A percentile compares a stretch with the other conserved stretches of the same genome.
Conservation (phyloP, 129 eudicot species). For the Heracleum sosnowskyi region DNA sequence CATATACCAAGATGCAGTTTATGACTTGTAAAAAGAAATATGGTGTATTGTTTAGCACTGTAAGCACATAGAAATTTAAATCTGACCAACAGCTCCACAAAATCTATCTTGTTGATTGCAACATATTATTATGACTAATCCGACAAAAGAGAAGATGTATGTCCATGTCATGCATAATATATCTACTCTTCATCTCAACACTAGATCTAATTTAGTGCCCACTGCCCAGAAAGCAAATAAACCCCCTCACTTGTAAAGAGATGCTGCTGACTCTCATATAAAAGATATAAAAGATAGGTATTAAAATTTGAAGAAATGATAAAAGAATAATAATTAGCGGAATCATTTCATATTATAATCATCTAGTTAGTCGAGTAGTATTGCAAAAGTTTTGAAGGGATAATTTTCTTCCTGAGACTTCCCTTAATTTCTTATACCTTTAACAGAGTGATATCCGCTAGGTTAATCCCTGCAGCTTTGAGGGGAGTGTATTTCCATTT, state of each 20-base stretch:
- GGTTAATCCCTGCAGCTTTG: no score
- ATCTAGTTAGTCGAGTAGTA: no score
- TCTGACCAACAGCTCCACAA: not conserved
- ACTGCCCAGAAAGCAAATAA: not conserved
- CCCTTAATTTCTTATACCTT: no score
- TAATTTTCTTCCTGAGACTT: no score
- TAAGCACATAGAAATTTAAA: not conserved
- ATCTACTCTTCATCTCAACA: conserved; percentile 4
- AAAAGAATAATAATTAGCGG: no score
- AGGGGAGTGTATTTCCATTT: no score
- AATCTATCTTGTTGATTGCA: not conserved
- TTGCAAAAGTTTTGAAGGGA: no score
- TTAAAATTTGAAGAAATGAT: no score
- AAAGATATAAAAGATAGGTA: no score
- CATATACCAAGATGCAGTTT: not conserved
- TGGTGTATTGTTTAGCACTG: not conserved
- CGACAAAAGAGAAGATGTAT: not conserved
- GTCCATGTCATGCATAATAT: not conserved
- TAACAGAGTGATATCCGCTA: no score
- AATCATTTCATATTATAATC: no score
- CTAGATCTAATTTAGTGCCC: not conserved
- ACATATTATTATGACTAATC: conserved; percentile 10
- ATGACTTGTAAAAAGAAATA: not conserved
- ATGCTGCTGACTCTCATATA: no score
- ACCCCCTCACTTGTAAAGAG: not conserved